Conservation (phyloP, 1,139 yeast genomes). For the Lodderomyces oxycetoniae region DNA sequence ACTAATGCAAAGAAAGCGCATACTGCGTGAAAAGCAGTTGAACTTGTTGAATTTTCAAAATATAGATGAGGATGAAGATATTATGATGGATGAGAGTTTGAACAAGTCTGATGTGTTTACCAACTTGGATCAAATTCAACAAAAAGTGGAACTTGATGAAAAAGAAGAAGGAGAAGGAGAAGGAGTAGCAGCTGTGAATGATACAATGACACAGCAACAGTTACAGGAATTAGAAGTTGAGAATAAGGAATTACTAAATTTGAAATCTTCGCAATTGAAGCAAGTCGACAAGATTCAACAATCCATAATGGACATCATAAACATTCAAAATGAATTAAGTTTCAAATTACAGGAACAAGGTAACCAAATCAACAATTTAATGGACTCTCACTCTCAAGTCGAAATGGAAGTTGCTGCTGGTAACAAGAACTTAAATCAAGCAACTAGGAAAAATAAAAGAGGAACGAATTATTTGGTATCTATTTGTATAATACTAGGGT, state of each 20-base stretch:
- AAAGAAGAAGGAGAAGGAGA: conserved; percentile 14
- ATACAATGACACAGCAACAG: conserved; percentile 44
- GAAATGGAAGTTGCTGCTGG: conserved; percentile 69
- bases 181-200: conserved; percentile 1
- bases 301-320: conserved; percentile 75
- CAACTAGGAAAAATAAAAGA: conserved; percentile 64
- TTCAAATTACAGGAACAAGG: conserved; percentile 74
- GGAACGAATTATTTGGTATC: conserved; percentile 65
- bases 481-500: conserved; percentile 57
- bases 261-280: conserved; percentile 63
- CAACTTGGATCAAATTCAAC: conserved; percentile 4
- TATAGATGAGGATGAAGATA: conserved; percentile 27
- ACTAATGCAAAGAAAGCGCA: conserved; percentile 40
- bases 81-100: conserved; percentile 3
- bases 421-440: conserved; percentile 65
- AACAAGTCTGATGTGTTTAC: conserved; percentile 3
- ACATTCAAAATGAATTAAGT: conserved; percentile 72
- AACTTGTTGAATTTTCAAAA: conserved; percentile 41
- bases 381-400: conserved; percentile 69
- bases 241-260: conserved; percentile 59
- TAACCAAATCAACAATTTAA: conserved; percentile 60
- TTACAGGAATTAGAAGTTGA: conserved; percentile 66
- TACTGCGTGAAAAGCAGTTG: conserved; percentile 38
- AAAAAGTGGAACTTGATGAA: conserved; percentile 3
- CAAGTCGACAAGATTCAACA: conserved; percentile 68